Evolutionary conservation across 2,329 filamentous ascomycete genomes (phyloP), one percentile per base, ranked within the genome.

Genomic region (Talaromyces islandicus): DNA sequence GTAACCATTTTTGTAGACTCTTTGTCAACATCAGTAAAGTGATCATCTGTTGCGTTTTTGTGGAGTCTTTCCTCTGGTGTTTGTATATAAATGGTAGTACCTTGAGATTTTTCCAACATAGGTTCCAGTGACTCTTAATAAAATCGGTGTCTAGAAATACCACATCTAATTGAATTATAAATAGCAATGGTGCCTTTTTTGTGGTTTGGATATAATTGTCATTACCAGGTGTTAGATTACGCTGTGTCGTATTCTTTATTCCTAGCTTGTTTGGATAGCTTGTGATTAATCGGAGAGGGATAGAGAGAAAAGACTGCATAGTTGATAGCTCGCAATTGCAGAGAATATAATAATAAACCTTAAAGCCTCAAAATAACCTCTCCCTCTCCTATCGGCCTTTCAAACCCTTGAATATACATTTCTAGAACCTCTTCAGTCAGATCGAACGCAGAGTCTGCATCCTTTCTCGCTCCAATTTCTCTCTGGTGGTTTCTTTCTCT

Each of bases 371-470:
- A 52, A 52, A 52, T 17, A 19, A 52, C 27, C 48, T 62, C 60
- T 2, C 55, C 63, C 41, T 64, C 61, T 14, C 57, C 57, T 29
- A 27, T 25, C 14, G 63, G 63, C n/a, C 46, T 56, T 52, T 64
- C 61, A 56, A 64, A 63, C 7, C 63, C 63, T 48, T 55, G 35
- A 58, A 64, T 43, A 10, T 59, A 62, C 14, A 27, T 35, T 58
- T 51, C 62, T 4, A 62, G 43, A 25, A 58, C 55, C 41, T 64
- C 58, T 30, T 54, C 54, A 4, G 62, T 65, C 14, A 64, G 56
- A 59, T 52, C 54, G 32, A 58, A 62, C 5, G 62, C 60, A n/a
- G 62, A 64, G 17, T 65, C 60, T 29, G 60, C 58, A 29, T 64
- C 60, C 24, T 62, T 62, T 7, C 59, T 19, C 4, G n/a, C 46